Percentiles rank a stretch among this genome's conserved stretches.
These are phyloP conservation scores for Physcomitrium patens DNA, from an alignment of 225 moss, liverwort and hornwort species.

Conservation along the genomic window DNA sequence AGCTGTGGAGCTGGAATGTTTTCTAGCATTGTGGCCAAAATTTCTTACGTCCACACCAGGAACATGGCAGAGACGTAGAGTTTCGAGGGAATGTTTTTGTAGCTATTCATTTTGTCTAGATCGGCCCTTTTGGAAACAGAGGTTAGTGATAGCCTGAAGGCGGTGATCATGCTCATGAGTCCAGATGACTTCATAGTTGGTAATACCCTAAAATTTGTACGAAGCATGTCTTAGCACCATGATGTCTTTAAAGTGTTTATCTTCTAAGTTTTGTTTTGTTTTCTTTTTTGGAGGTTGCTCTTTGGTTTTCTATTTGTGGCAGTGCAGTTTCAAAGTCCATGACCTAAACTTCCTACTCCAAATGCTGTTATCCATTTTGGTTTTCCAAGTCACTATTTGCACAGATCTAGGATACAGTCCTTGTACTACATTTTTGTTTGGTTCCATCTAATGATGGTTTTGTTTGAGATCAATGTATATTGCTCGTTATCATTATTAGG, in stretches of 20 bases:
- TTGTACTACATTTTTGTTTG: neutral
- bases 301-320: too few species aligned
- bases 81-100: too few species aligned
- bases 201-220: too few species aligned
- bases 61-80: neutral
- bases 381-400: too few species aligned
- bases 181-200: too few species aligned
- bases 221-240: too few species aligned
- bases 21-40: neutral
- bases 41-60: neutral
- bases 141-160: neutral
- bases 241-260: neutral
- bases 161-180: too few species aligned
- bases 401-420: neutral
- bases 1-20: neutral
- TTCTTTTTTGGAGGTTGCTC: neutral
- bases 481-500: slow-evolving; percentile 1
- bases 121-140: neutral
- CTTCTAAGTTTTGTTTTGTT: neutral
- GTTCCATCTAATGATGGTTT: too few species aligned
- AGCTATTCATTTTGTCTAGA: neutral
- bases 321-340: too few species aligned
- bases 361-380: too few species aligned
- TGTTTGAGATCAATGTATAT: neutral
- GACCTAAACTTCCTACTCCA: too few species aligned